phyloP scores from a whole-genome alignment of 805 yeast species.

The Candida manassasensis region DNA sequence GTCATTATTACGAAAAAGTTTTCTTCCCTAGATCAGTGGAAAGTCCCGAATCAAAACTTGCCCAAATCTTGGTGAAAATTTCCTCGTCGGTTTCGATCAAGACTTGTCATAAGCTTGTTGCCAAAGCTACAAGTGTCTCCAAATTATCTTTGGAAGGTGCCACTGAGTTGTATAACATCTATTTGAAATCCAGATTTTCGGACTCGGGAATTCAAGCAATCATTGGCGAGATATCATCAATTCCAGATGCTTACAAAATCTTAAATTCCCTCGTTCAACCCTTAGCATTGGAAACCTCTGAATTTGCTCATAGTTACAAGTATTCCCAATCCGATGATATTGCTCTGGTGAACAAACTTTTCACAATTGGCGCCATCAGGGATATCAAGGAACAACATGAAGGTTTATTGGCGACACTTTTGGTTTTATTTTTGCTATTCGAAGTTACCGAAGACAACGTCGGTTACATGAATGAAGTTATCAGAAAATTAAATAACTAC shows the following conservation, averaged over 20 bases:
- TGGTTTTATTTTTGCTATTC: conserved; percentile 28
- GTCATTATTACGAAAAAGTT: conserved; percentile 29
- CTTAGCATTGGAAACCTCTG: conserved; percentile 4
- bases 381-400: conserved; percentile 26
- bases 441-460: conserved; percentile 27
- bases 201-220: conserved; percentile 18
- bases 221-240: conserved; percentile 19
- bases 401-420: conserved; percentile 22
- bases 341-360: conserved; percentile 21
- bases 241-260: conserved; percentile 22
- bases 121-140: conserved; percentile 11
- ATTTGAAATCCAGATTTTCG: conserved; percentile 21
- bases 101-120: conserved; percentile 21
- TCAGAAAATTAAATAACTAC: conserved; percentile 23
- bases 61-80: conserved; percentile 18
- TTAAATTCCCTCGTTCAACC: conserved; percentile 19
- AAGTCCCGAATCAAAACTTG: conserved; percentile 14
- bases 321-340: conserved; percentile 9
- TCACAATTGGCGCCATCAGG: conserved; percentile 22
- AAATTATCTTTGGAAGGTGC: conserved; percentile 14
- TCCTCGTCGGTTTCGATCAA: conserved; percentile 25
- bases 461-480: conserved; percentile 18
- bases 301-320: conserved; percentile 1
- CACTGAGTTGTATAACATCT: conserved; percentile 18
- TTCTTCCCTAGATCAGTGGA: conserved; percentile 5